Evolutionary conservation across 805 yeast genomes (phyloP).

Genomic region (Maudiozyma pseudohumilis): DNA sequence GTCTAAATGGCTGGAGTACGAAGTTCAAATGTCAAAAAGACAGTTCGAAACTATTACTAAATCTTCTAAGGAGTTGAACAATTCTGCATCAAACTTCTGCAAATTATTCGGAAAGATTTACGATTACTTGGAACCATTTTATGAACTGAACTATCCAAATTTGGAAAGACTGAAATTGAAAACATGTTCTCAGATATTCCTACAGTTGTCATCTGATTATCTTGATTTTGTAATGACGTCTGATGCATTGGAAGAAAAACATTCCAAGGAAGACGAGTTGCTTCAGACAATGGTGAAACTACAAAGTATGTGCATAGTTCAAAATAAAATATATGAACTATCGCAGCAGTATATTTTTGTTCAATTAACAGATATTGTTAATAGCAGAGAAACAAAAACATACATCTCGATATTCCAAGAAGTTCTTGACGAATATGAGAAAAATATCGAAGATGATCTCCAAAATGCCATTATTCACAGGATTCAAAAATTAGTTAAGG

Average conservation of each 20-base stretch:
- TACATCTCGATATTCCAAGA: constrained; percentile 26
- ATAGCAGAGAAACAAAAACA: constrained; percentile 13
- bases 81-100: constrained; percentile 32
- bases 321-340: constrained; percentile 11
- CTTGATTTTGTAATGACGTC: constrained; percentile 15
- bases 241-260: constrained; percentile 14
- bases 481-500: constrained; percentile 22
- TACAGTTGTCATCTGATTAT: constrained; percentile 18
- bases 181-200: constrained; percentile 22
- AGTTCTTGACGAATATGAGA: constrained; percentile 21
- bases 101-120: constrained; percentile 38
- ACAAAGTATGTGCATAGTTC: constrained; percentile 13
- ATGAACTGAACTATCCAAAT: constrained; percentile 13
- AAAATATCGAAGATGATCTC: constrained; percentile 20
- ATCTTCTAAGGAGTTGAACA: constrained; percentile 10
- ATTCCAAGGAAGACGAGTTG: constrained; percentile 19
- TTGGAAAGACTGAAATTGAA: constrained; percentile 19
- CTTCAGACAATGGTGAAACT: constrained; percentile 19
- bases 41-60: constrained; percentile 37
- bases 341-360: constrained; percentile 15
- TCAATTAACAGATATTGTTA: constrained; percentile 17
- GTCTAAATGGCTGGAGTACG: constrained; percentile 41
- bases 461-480: constrained; percentile 26
- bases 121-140: constrained; percentile 32
- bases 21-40: constrained; percentile 34